A percentile compares a stretch with the other conserved stretches of the same genome.
Conservation (phyloP, 257 asterid species). For the Solanum infundibuliforme region DNA sequence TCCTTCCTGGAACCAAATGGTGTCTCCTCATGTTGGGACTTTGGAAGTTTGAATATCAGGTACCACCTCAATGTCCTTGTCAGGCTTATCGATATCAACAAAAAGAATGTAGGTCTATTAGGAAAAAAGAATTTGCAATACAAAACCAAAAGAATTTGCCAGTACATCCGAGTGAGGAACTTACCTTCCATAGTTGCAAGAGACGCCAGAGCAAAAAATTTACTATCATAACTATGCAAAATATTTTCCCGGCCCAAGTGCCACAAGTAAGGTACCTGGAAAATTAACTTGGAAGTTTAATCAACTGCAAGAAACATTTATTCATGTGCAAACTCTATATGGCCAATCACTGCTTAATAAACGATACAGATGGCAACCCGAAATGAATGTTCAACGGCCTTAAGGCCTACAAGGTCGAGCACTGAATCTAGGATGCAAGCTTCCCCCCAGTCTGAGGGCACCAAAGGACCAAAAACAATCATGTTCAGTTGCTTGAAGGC, state of each 20-base stretch:
- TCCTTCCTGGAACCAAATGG: constrained; percentile 11
- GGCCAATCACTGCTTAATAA: neutral
- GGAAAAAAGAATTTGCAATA: neutral
- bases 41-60: constrained; percentile 41
- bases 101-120: neutral
- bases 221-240: constrained; percentile 77
- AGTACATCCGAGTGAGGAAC: neutral
- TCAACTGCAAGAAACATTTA: neutral
- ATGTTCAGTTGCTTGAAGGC: neutral
- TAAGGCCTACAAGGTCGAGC: neutral
- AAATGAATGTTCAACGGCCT: neutral
- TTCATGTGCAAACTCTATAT: neutral
- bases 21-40: constrained; percentile 17
- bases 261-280: constrained; percentile 81
- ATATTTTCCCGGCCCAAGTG: constrained; percentile 96
- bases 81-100: constrained; percentile 43
- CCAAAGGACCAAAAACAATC: neutral
- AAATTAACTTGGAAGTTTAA: neutral
- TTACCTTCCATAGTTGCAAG: constrained; percentile 76
- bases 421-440: neutral
- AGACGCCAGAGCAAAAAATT: constrained; percentile 65
- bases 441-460: neutral
- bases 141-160: neutral
- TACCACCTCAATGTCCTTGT: constrained; percentile 62
- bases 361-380: neutral